Percentiles rank a stretch among this genome's conserved stretches.
Conservation (phyloP, 2,329 filamentous ascomycete species). For the Dactylonectria estremocensis region DNA sequence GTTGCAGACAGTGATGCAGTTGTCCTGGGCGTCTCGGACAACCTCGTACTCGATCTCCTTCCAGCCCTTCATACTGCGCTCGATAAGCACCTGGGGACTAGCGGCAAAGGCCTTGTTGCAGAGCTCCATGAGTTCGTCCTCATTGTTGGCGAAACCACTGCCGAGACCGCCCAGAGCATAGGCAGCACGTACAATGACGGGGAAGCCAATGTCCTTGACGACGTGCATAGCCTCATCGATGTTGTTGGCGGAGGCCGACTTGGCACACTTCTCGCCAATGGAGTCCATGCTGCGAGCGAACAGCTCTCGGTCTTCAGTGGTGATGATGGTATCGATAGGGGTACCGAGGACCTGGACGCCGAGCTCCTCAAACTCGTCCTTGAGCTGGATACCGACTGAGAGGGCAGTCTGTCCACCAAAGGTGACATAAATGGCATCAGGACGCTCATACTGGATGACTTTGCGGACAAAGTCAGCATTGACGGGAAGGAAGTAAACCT, state of each 20-base stretch:
- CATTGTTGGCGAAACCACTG: conserved; percentile 94
- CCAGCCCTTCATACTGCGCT: conserved; percentile 99
- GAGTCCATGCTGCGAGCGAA: conserved; percentile 99
- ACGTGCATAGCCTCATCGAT: conserved; percentile 90
- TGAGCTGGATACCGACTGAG: conserved; percentile 96
- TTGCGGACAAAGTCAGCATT: conserved; percentile 98
- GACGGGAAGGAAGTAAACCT: conserved; percentile 98
- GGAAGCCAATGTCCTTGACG: conserved; percentile 93
- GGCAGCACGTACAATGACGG: conserved; percentile 96
- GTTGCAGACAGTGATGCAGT: conserved; percentile 99
- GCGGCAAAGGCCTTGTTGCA: conserved; percentile 96
- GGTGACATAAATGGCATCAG: conserved; percentile 97
- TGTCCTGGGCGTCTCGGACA: conserved; percentile 93
- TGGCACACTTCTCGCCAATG: conserved; percentile 97
- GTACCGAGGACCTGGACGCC: conserved; percentile 97
- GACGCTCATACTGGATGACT: conserved; percentile 94
- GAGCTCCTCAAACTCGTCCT: conserved; percentile 94
- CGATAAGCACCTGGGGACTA: conserved; percentile 95
- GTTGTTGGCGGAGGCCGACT: conserved; percentile 92
- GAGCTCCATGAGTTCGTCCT: conserved; percentile 85
- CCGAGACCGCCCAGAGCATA: conserved; percentile 96
- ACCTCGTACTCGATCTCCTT: conserved; percentile 99
- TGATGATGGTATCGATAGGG: conserved; percentile 98
- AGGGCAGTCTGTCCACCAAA: conserved; percentile 98
- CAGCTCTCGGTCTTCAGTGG: conserved; percentile 96